Conservation (phyloP, 2,329 filamentous ascomycete species). For the Pyrenophora tritici-repentis region DNA sequence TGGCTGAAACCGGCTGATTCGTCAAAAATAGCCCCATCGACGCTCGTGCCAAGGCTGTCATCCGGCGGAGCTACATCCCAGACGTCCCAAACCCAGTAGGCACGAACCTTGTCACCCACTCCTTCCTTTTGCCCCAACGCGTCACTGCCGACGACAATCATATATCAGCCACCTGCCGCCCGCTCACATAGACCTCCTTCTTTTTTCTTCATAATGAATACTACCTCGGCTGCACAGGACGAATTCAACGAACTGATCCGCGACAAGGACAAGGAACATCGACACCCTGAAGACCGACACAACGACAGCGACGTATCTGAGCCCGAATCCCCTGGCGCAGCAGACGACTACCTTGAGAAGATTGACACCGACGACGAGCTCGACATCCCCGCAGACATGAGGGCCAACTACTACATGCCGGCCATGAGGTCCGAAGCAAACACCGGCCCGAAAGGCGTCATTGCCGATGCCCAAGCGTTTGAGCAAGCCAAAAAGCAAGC, state of each 20-base stretch:
- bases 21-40: constrained; percentile 14
- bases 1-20: constrained; percentile 9
- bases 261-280: constrained; percentile 50
- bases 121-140: constrained; percentile 14
- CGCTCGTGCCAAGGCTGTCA: constrained; percentile 21
- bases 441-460: constrained; percentile 85
- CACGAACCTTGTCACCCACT: constrained; percentile 10
- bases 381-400: constrained; percentile 57
- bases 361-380: constrained; percentile 57
- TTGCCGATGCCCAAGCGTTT: constrained; percentile 79
- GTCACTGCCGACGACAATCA: constrained; percentile 20
- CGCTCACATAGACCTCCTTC: constrained; percentile 7
- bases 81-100: constrained; percentile 2
- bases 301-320: constrained; percentile 67
- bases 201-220: constrained; percentile 48
- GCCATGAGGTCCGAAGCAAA: constrained; percentile 69
- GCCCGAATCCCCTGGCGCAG: constrained; percentile 56
- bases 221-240: constrained; percentile 50
- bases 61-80: constrained; percentile 4
- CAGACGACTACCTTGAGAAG: constrained; percentile 62
- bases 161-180: constrained; percentile 27
- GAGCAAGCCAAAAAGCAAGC: constrained; percentile 62
- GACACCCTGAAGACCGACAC: constrained; percentile 56
- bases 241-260: constrained; percentile 59
- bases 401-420: constrained; percentile 61